A percentile compares a stretch with the other conserved stretches of the same genome.
phyloP scores from a whole-genome alignment of 2,329 filamentous ascomycete species.

The Biscogniauxia mediterranea region DNA sequence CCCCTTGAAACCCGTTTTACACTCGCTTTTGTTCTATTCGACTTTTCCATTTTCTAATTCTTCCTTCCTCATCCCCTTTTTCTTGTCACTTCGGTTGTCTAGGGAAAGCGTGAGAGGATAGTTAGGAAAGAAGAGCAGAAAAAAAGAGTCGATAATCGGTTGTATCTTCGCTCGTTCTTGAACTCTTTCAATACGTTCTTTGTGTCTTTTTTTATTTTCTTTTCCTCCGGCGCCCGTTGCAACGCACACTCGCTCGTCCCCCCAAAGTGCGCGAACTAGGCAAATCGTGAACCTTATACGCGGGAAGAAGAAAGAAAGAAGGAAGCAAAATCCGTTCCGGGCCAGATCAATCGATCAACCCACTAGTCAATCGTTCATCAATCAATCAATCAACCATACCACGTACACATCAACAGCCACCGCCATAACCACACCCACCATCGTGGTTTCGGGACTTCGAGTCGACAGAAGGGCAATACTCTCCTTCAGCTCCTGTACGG shows the following conservation, averaged over 20 bases:
- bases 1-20: constrained; percentile 28
- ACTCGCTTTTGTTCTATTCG: constrained; percentile 27
- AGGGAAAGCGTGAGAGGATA: constrained; percentile 18
- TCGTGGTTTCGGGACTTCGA: not conserved
- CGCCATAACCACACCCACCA: not conserved
- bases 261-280: constrained; percentile 14
- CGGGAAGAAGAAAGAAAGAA: constrained; percentile 5
- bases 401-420: no score
- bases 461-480: not conserved
- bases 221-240: constrained; percentile 17
- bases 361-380: constrained; percentile 17
- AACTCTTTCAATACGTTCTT: constrained; percentile 11
- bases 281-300: not conserved
- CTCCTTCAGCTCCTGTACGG: not conserved
- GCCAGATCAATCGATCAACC: constrained; percentile 3
- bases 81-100: constrained; percentile 18
- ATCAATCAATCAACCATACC: not conserved
- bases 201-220: constrained; percentile 5
- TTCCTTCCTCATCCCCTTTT: constrained; percentile 6
- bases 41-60: constrained; percentile 17
- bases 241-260: constrained; percentile 16
- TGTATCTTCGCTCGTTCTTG: constrained; percentile 26
- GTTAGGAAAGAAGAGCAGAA: constrained; percentile 12
- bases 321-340: not conserved
- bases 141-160: constrained; percentile 14